These are phyloP conservation scores for Lecanoromycetidae sp. DNA, from an alignment of 2,329 filamentous ascomycete genomes.

Conservation along the genomic window DNA sequence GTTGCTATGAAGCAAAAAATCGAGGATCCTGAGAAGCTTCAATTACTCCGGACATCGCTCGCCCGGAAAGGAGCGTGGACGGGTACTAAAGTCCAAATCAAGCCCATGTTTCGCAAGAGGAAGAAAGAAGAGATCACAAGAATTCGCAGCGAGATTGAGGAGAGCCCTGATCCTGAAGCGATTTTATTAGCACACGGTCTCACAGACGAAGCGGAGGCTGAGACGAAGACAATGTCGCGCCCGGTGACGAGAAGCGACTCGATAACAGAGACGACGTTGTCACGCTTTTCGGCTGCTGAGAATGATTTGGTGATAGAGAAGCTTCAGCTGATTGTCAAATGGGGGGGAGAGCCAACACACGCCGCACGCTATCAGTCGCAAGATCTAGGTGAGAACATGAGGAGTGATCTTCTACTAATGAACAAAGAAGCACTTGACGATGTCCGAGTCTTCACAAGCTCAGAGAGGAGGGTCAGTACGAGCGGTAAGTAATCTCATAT, in stretches of 20 bases:
- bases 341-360: slow-evolving; percentile 96
- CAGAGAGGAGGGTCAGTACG: slow-evolving; percentile 83
- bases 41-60: slow-evolving; percentile 69
- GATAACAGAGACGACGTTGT: slow-evolving; percentile 79
- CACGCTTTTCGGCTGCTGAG: slow-evolving; percentile 83
- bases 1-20: slow-evolving; percentile 63
- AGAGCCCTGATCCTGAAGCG: slow-evolving; percentile 8
- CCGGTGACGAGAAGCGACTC: slow-evolving; percentile 63
- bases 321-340: slow-evolving; percentile 94
- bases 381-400: slow-evolving; percentile 89
- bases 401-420: slow-evolving; percentile 84
- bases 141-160: slow-evolving; percentile 13
- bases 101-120: slow-evolving; percentile 94
- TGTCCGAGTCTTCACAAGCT: slow-evolving; percentile 90
- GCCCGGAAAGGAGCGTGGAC: slow-evolving; percentile 89
- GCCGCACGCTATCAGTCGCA: slow-evolving; percentile 93
- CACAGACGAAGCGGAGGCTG: slow-evolving; percentile 18
- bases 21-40: slow-evolving; percentile 81
- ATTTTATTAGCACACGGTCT: background rate
- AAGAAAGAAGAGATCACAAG: slow-evolving; percentile 30
- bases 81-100: slow-evolving; percentile 97
- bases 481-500: slow-evolving; percentile 41
- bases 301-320: slow-evolving; percentile 92
- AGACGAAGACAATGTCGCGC: slow-evolving; percentile 31
- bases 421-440: slow-evolving; percentile 87